Percentiles rank a stretch among this genome's conserved stretches.
Evolutionary conservation across 2,329 filamentous ascomycete species (phyloP).

Genomic region (Fusarium nisikadoi): DNA sequence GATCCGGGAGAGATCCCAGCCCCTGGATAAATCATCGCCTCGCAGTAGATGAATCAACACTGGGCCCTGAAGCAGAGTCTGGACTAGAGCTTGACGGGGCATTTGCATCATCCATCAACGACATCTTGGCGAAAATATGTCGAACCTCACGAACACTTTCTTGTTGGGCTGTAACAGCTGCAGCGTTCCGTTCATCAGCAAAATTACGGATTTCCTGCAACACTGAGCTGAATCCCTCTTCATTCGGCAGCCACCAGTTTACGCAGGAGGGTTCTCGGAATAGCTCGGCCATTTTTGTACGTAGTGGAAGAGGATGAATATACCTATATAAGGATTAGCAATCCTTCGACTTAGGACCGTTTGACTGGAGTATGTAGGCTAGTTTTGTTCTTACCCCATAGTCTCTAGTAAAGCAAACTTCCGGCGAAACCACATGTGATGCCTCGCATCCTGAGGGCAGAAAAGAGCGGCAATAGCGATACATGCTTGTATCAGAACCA

Average conservation of each 20-base stretch:
- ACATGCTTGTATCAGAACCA: conserved; percentile 79
- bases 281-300: conserved; percentile 77
- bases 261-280: conserved; percentile 78
- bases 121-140: conserved; percentile 74
- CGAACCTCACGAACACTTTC: conserved; percentile 80
- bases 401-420: conserved; percentile 84
- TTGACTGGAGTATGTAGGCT: neutral
- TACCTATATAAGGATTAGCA: conserved; percentile 66
- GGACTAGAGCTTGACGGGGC: conserved; percentile 8
- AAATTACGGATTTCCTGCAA: conserved; percentile 82
- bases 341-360: neutral
- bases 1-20: neutral
- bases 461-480: conserved; percentile 82
- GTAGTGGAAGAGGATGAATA: conserved; percentile 80
- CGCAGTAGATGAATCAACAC: neutral
- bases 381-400: conserved; percentile 70
- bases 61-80: neutral
- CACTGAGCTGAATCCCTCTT: conserved; percentile 78
- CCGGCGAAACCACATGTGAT: conserved; percentile 81
- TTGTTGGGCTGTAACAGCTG: conserved; percentile 64
- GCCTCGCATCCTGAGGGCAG: conserved; percentile 76
- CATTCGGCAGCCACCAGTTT: conserved; percentile 90
- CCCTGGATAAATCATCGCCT: neutral
- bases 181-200: conserved; percentile 78
- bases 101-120: conserved; percentile 43